Conservation (phyloP, 2,329 filamentous ascomycete species). For the Fusarium sp. region DNA sequence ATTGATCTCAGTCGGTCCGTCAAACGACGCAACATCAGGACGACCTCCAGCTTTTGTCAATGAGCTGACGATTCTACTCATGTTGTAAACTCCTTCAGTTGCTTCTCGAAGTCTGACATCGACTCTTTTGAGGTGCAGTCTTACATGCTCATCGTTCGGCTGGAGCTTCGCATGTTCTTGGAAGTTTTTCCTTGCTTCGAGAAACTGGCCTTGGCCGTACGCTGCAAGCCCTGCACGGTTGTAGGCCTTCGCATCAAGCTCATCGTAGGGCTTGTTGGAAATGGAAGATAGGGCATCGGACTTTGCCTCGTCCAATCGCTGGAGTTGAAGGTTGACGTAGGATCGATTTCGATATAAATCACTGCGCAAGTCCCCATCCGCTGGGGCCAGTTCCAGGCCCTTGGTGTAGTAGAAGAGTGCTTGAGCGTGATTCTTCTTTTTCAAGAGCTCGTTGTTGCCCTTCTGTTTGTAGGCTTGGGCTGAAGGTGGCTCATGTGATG, state of each 20-base stretch:
- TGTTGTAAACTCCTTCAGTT: conserved; percentile 37
- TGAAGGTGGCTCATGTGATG: accelerated
- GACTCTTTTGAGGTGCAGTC: conserved; percentile 34
- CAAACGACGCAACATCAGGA: conserved; percentile 48
- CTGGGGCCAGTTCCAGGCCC: conserved; percentile 35
- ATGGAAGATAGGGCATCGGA: conserved; percentile 47
- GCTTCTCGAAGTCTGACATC: conserved; percentile 44
- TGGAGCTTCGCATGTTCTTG: conserved; percentile 40
- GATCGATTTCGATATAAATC: conserved; percentile 52
- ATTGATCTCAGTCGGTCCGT: conserved; percentile 44
- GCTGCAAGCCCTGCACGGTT: conserved; percentile 49
- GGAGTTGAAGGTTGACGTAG: conserved; percentile 49
- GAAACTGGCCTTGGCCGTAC: conserved; percentile 47
- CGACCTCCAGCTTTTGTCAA: conserved; percentile 47
- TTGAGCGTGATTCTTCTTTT: conserved; percentile 29
- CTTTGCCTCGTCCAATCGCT: conserved; percentile 49
- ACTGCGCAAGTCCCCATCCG: conserved; percentile 33
- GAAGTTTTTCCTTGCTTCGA: conserved; percentile 42
- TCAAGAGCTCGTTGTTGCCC: conserved; percentile 47
- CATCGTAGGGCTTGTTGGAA: neutral
- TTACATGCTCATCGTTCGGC: conserved; percentile 39
- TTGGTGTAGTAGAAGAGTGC: conserved; percentile 46
- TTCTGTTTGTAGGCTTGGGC: conserved; percentile 43
- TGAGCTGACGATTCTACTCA: conserved; percentile 37
- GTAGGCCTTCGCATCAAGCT: conserved; percentile 50